Evolutionary conservation across 1,284 basidiomycete species (phyloP).

Genomic region (Ceratobasidium papillatum): DNA sequence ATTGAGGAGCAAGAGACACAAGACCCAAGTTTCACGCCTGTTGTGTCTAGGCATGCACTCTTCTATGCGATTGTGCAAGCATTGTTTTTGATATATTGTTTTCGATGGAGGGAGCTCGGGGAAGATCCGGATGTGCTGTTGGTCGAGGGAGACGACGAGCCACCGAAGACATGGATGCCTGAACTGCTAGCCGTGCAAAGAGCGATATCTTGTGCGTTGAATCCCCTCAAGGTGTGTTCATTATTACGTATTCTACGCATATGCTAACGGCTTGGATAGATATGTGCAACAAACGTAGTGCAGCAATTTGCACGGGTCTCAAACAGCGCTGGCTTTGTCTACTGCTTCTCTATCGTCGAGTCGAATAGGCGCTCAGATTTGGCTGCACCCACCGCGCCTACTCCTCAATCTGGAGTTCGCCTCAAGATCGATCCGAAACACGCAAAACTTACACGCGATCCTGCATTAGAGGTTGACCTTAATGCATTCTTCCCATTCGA

Average conservation of each 20-base stretch:
- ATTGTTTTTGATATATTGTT: constrained; percentile 97
- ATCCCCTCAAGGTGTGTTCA: constrained; percentile 82
- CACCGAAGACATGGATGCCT: constrained; percentile 77
- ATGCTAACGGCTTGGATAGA: constrained; percentile 55
- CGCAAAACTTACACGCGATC: constrained; percentile 19
- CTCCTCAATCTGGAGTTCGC: constrained; percentile 24
- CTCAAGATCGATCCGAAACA: constrained; percentile 39
- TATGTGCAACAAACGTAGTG: constrained; percentile 91
- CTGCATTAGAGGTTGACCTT: constrained; percentile 63
- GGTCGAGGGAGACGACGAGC: constrained; percentile 47
- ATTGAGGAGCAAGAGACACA: constrained; percentile 64
- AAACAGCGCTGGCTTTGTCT: constrained; percentile 90
- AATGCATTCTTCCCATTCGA: constrained; percentile 99
- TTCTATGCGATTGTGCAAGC: constrained; percentile 96
- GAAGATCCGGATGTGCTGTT: constrained; percentile 52
- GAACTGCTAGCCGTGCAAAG: constrained; percentile 84
- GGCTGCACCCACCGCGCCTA: constrained; percentile 9
- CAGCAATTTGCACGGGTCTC: constrained; percentile 95
- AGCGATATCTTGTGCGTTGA: constrained; percentile 83
- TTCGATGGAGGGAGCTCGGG: constrained; percentile 91
- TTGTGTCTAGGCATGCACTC: constrained; percentile 52
- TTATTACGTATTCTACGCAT: constrained; percentile 36
- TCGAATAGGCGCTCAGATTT: constrained; percentile 69
- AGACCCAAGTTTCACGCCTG: constrained; percentile 60
- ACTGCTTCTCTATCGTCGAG: constrained; percentile 94